Evolutionary conservation across 2,329 filamentous ascomycete species (phyloP).

Genomic region (Rhinocladiella similis): DNA sequence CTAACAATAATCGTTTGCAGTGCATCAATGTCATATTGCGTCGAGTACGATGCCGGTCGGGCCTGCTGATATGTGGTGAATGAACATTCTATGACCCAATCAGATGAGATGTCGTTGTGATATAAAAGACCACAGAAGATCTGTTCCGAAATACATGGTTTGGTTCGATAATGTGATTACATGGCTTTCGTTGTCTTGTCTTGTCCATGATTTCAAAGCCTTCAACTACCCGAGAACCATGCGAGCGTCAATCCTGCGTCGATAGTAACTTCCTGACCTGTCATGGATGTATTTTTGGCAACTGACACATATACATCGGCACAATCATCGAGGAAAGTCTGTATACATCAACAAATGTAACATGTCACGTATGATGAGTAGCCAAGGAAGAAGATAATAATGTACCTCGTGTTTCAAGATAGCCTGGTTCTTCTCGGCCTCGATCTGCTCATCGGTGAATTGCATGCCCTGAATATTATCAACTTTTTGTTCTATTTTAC

Average conservation of each 20-base stretch:
- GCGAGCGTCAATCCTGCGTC: background rate
- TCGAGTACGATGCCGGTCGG: background rate
- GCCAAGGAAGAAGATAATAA: background rate
- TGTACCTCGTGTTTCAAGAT: conserved; percentile 58
- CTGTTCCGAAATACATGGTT: too few species aligned
- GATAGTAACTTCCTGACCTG: conserved; percentile 34
- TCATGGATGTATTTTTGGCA: conserved; percentile 48
- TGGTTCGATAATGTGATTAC: too few species aligned
- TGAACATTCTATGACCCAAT: background rate
- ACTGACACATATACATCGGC: conserved; percentile 40
- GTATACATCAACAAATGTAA: background rate
- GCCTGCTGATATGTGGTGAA: background rate
- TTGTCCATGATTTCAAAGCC: background rate
- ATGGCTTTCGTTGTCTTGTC: too few species aligned
- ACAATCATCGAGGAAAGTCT: conserved; percentile 44
- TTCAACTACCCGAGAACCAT: background rate
- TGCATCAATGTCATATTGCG: background rate
- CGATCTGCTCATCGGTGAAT: conserved; percentile 59
- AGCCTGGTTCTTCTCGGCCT: conserved; percentile 54
- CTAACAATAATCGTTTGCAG: background rate
- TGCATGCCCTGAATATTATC: conserved; percentile 47
- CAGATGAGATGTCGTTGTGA: too few species aligned
- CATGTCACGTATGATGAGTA: conserved; percentile 12
- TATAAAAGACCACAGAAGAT: too few species aligned
- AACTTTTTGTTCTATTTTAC: too few species aligned